Conservation (phyloP, 2,329 filamentous ascomycete genomes). For the Clarireedia monteithiana region DNA sequence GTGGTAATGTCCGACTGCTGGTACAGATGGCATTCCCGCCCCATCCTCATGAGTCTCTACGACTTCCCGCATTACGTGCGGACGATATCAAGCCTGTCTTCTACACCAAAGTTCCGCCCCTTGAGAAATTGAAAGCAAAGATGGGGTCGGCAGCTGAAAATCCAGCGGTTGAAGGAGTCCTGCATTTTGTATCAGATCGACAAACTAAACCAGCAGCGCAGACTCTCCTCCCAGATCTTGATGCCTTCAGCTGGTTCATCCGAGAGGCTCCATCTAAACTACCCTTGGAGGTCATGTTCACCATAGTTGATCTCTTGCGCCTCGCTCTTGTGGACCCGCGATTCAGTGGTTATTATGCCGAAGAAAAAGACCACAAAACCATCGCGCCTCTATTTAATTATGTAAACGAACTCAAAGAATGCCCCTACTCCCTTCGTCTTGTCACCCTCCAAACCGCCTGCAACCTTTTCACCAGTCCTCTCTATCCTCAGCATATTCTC, state of each 20-base stretch:
- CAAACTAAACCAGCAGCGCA: slow-evolving; percentile 51
- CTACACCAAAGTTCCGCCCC: slow-evolving; percentile 71
- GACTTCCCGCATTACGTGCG: slow-evolving; percentile 61
- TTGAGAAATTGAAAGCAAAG: slow-evolving; percentile 75
- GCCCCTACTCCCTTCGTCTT: slow-evolving; percentile 75
- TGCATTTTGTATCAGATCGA: slow-evolving; percentile 62
- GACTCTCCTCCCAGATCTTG: slow-evolving; percentile 63
- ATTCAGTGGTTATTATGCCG: slow-evolving; percentile 73
- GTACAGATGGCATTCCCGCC: slow-evolving; percentile 66
- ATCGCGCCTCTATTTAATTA: slow-evolving; percentile 52
- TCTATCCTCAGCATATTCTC: slow-evolving; percentile 61
- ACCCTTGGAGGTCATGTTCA: slow-evolving; percentile 61
- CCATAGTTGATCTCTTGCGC: slow-evolving; percentile 78
- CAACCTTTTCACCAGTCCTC: slow-evolving; percentile 71
- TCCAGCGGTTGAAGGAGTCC: slow-evolving; percentile 54
- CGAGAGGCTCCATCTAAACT: slow-evolving; percentile 46
- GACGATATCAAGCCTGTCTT: slow-evolving; percentile 53
- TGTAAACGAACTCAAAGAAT: slow-evolving; percentile 47
- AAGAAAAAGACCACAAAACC: slow-evolving; percentile 60
- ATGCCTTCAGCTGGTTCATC: slow-evolving; percentile 55
- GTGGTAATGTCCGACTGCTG: slow-evolving; percentile 64
- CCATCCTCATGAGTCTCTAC: slow-evolving; percentile 68
- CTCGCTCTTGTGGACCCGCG: slow-evolving; percentile 70
- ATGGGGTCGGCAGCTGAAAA: slow-evolving; percentile 57
- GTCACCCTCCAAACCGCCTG: slow-evolving; percentile 77